Percentiles rank a stretch among this genome's conserved stretches.
Evolutionary conservation across 2,329 filamentous ascomycete genomes (phyloP).

Genomic region (Ophiosphaerella korrae): DNA sequence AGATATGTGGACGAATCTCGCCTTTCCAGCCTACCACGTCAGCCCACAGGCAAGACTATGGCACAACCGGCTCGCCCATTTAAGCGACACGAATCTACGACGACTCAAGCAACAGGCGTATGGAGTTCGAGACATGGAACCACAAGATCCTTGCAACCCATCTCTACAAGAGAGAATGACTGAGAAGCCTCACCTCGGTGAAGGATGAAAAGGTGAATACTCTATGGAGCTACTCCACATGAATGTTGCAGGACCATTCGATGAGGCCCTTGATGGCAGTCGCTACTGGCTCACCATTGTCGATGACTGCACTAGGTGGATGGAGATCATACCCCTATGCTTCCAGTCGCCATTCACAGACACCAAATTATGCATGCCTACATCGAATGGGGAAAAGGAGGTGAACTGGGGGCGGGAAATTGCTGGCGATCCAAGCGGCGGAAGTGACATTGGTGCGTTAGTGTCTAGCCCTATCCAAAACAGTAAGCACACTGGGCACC

Average conservation of each 20-base stretch:
- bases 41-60: constrained; percentile 3
- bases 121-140: constrained; percentile 11
- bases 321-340: constrained; percentile 11
- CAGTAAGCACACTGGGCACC: no score
- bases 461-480: no score
- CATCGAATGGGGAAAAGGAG: no score
- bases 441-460: no score
- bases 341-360: no score
- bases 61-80: constrained; percentile 6
- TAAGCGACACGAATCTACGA: constrained; percentile 9
- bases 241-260: constrained; percentile 13
- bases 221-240: constrained; percentile 18
- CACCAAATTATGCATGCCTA: no score
- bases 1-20: background rate
- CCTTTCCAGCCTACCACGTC: constrained; percentile 8
- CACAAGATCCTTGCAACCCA: constrained; percentile 8
- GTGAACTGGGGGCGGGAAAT: no score
- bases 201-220: constrained; percentile 9
- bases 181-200: constrained; percentile 2
- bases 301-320: constrained; percentile 11
- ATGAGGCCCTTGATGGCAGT: constrained; percentile 10
- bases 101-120: constrained; percentile 10
- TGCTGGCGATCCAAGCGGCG: no score
- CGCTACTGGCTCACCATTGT: constrained; percentile 18
- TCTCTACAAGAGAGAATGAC: constrained; percentile 7